A percentile compares a stretch with the other conserved stretches of the same genome.
Conservation (phyloP, 192 early-diverging fungal species). For the Coemansia sp. region DNA sequence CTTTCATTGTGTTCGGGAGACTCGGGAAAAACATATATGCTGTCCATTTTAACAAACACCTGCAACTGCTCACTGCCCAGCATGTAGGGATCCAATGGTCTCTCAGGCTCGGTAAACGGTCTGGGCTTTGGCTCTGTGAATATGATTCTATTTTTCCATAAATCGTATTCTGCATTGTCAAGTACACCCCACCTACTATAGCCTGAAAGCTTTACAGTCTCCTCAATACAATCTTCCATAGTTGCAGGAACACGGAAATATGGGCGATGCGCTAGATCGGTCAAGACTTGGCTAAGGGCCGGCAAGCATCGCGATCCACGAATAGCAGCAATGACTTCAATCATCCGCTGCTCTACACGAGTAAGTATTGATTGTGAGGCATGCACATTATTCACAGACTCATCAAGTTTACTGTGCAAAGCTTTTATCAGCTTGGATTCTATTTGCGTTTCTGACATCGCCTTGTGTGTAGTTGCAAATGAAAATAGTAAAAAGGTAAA, state of each 20-base stretch:
- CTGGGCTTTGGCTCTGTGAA: not conserved
- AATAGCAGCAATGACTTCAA: too few relatives aligned
- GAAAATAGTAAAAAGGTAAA: too few relatives aligned
- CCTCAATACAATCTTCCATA: not conserved
- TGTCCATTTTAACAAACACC: constrained; percentile 15
- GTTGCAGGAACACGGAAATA: not conserved
- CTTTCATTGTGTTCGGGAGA: constrained; percentile 2
- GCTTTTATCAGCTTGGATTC: too few relatives aligned
- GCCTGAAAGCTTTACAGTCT: too few relatives aligned
- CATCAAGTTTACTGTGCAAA: too few relatives aligned
- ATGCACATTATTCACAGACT: too few relatives aligned
- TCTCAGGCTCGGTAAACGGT: not conserved
- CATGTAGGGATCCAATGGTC: not conserved
- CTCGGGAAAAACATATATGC: constrained; percentile 7
- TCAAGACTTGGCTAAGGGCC: constrained; percentile 52
- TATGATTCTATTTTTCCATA: not conserved
- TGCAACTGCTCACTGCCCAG: constrained; percentile 5
- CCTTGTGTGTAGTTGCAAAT: too few relatives aligned
- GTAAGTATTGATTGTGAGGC: too few relatives aligned
- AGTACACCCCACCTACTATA: not conserved
- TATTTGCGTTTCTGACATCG: too few relatives aligned
- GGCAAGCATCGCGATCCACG: constrained; percentile 53
- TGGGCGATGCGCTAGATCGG: constrained; percentile 1
- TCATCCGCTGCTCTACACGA: too few relatives aligned
- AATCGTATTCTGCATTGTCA: constrained; percentile 1